These are phyloP conservation scores for Blastocystis sp. DNA, from an alignment of 352 stramenopile species.

Conservation along the genomic window DNA sequence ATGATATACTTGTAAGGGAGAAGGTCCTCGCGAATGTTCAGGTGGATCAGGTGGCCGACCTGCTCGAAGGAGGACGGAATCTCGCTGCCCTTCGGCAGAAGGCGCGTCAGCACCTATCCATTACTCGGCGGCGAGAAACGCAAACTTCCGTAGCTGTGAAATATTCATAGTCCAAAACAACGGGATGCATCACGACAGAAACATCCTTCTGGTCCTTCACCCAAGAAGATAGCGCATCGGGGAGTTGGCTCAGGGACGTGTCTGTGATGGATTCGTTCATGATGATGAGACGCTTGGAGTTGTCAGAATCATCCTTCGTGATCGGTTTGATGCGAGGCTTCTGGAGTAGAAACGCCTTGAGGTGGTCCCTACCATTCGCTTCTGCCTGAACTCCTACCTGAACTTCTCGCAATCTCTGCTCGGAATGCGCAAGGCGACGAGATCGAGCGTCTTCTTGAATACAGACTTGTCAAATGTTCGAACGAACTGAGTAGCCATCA, in stretches of 20 bases:
- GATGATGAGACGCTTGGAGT: conserved; percentile 35
- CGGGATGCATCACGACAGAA: conserved; percentile 24
- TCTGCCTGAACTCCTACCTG: background rate
- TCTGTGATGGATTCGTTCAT: conserved; percentile 25
- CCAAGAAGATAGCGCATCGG: conserved; percentile 14
- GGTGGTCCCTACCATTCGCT: background rate
- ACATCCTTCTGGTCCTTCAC: conserved; percentile 67
- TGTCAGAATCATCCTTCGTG: background rate
- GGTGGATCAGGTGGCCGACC: conserved; percentile 91
- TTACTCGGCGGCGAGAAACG: background rate
- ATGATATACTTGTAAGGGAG: conserved; percentile 93
- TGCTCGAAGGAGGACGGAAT: conserved; percentile 90
- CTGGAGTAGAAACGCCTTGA: background rate
- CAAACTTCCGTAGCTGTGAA: conserved; percentile 75
- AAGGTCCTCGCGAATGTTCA: conserved; percentile 89
- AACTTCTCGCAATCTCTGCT: background rate
- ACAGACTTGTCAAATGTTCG: conserved; percentile 1
- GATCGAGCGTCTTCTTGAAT: background rate
- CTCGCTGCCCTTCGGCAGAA: conserved; percentile 79
- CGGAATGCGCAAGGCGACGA: background rate
- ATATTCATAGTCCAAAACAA: conserved; percentile 72
- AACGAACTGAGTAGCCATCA: background rate
- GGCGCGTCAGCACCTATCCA: conserved; percentile 36
- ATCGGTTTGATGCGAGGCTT: background rate
- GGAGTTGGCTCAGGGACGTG: conserved; percentile 1